Conservation (phyloP, 768 basidiomycete species). For the Rhizopogon vulgaris region DNA sequence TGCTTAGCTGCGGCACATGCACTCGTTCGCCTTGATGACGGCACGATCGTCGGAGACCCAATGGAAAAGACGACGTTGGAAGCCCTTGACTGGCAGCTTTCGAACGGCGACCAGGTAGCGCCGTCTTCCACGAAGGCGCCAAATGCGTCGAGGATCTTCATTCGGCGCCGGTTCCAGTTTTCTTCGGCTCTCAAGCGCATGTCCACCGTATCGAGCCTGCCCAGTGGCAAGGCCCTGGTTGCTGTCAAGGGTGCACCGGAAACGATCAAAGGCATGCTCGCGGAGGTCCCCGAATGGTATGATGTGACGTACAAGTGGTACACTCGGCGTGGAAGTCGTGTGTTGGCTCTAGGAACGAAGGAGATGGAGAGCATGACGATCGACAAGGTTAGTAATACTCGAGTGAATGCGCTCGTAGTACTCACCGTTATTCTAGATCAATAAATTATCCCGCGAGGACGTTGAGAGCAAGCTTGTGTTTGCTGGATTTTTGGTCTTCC, state of each 20-base stretch:
- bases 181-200: conserved; percentile 96
- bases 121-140: conserved; percentile 46
- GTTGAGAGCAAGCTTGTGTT: conserved; percentile 79
- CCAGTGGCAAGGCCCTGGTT: conserved; percentile 54
- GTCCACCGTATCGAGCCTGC: conserved; percentile 77
- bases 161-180: conserved; percentile 95
- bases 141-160: conserved; percentile 56
- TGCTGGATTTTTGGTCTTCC: conserved; percentile 98
- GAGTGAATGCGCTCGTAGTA: neutral
- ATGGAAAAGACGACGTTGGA: conserved; percentile 98
- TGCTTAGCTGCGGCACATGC: conserved; percentile 95
- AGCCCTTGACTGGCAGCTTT: conserved; percentile 83
- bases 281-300: conserved; percentile 65
- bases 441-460: conserved; percentile 74
- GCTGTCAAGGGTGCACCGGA: conserved; percentile 97
- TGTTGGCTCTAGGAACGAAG: conserved; percentile 87
- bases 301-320: conserved; percentile 95
- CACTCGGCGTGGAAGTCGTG: conserved; percentile 88
- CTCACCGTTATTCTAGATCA: conserved; percentile 52
- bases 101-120: conserved; percentile 66
- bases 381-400: conserved; percentile 52
- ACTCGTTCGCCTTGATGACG: conserved; percentile 89
- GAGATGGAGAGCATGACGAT: conserved; percentile 64
- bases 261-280: conserved; percentile 87
- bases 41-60: conserved; percentile 91